A percentile compares a stretch with the other conserved stretches of the same genome.
Conservation (phyloP, 208 protist genomes). For the Acanthamoeba rhysodes region DNA sequence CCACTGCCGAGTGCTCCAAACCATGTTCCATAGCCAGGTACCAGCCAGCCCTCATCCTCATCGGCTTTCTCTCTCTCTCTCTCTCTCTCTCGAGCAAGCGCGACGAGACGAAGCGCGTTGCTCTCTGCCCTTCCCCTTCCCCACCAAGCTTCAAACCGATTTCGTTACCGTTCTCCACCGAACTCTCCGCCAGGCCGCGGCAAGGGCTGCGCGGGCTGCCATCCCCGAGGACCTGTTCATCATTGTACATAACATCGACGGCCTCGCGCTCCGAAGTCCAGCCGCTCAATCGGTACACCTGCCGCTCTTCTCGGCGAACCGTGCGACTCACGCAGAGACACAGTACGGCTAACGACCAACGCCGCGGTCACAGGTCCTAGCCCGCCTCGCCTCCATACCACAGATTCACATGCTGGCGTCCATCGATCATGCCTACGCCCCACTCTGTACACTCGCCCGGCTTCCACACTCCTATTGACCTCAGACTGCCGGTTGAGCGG, state of each 20-base stretch:
- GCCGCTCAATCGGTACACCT: background rate
- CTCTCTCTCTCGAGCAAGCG: too few relatives aligned
- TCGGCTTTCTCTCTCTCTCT: background rate
- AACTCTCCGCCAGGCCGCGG: background rate
- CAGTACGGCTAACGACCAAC: background rate
- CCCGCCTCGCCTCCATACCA: slow-evolving; percentile 13
- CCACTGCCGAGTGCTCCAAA: slow-evolving; percentile 21
- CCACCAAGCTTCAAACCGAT: background rate
- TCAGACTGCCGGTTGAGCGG: background rate
- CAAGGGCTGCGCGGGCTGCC: background rate
- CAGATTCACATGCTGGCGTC: slow-evolving; percentile 61
- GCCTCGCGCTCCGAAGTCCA: slow-evolving; percentile 22
- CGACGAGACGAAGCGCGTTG: background rate
- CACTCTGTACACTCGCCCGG: background rate
- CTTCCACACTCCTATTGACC: background rate
- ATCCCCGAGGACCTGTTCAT: slow-evolving; percentile 31
- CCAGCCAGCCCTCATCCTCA: too few relatives aligned
- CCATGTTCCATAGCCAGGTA: background rate
- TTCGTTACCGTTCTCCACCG: background rate
- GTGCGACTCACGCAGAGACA: too few relatives aligned
- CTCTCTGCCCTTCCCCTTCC: background rate
- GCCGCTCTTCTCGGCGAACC: background rate
- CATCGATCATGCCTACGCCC: slow-evolving; percentile 41
- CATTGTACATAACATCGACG: slow-evolving; percentile 70
- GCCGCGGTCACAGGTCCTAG: background rate